Conservation (phyloP, 129 eudicot species). For the Helianthus tuberosus region DNA sequence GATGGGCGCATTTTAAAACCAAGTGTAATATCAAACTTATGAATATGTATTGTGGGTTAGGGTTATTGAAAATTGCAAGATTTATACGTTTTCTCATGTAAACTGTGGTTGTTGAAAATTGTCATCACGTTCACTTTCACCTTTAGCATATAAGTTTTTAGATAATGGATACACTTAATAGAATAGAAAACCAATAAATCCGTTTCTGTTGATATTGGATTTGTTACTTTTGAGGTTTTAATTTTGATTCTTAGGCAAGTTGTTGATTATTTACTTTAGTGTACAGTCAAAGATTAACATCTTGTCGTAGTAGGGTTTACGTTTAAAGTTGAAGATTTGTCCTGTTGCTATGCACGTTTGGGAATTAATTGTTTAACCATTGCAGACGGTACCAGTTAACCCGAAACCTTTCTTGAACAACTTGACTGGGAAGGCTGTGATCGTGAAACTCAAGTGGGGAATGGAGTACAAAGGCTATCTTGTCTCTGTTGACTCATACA, state of each 20-base stretch:
- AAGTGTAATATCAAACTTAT: neutral
- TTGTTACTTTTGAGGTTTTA: neutral
- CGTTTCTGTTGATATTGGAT: neutral
- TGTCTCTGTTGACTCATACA: conserved; percentile 84
- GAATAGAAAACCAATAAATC: neutral
- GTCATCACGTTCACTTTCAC: neutral
- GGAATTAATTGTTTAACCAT: conserved; percentile 14
- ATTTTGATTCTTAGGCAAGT: no score
- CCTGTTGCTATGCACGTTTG: neutral
- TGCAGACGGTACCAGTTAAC: conserved; percentile 82
- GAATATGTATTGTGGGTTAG: neutral
- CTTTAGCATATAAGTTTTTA: neutral
- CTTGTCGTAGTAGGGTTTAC: neutral
- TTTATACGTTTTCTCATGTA: neutral
- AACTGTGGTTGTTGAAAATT: neutral
- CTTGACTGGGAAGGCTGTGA: conserved; percentile 80
- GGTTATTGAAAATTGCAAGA: neutral
- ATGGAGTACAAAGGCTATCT: conserved; percentile 94
- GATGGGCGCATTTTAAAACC: no score
- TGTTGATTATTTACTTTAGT: no score
- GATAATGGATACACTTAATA: neutral
- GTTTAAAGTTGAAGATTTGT: neutral
- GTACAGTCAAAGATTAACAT: no score
- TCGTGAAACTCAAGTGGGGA: conserved; percentile 92
- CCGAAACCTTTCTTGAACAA: conserved; percentile 92